These are phyloP conservation scores for Rhynchosporium graminicola DNA, from an alignment of 2,329 filamentous ascomycete species.

Conservation along the genomic window DNA sequence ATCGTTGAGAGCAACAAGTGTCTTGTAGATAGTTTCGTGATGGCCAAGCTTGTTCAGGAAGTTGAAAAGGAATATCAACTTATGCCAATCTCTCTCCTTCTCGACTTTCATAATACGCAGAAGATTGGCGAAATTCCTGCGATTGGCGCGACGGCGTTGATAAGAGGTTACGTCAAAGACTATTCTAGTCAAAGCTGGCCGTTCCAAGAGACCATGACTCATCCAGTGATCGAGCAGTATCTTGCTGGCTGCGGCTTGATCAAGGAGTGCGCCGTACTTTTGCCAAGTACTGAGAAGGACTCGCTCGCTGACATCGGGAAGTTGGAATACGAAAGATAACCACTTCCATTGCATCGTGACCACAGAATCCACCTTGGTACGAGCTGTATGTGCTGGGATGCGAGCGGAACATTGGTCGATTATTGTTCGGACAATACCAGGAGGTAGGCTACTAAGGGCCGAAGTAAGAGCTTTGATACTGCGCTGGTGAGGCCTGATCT, in stretches of 20 bases:
- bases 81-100: constrained; percentile 15
- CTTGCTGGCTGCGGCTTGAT: neutral
- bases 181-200: constrained; percentile 20
- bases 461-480: constrained; percentile 24
- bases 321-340: constrained; percentile 28
- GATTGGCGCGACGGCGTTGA: neutral
- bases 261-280: neutral
- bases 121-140: constrained; percentile 18
- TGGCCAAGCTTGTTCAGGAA: constrained; percentile 22
- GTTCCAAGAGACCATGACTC: constrained; percentile 20
- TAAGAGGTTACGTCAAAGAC: constrained; percentile 20
- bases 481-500: constrained; percentile 4
- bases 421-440: constrained; percentile 11
- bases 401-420: constrained; percentile 16
- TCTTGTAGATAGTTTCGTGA: constrained; percentile 16
- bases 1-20: constrained; percentile 20
- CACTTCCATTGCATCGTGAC: constrained; percentile 22
- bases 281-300: constrained; percentile 23
- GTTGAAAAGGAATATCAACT: constrained; percentile 18
- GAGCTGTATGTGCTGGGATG: neutral
- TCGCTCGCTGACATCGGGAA: constrained; percentile 16
- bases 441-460: constrained; percentile 22
- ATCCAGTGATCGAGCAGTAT: constrained; percentile 33
- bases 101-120: constrained; percentile 24
- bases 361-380: neutral